Base-by-base conservation (phyloP, 768 basidiomycete species). In the Trametes punicea region DNA sequence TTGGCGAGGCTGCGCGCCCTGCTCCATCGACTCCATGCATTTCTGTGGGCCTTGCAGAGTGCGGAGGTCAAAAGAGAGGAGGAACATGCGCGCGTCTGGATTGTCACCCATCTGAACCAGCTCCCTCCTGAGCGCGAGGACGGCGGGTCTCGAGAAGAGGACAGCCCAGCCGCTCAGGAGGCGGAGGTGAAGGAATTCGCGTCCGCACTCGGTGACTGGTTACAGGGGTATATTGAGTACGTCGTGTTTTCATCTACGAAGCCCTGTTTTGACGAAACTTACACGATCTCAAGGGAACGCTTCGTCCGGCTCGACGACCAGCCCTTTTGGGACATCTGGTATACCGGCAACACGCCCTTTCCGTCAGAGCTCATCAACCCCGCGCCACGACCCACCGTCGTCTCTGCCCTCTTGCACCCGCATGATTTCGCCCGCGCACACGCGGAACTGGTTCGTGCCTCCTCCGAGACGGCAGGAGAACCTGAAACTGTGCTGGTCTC, bases 331-430 rank as follows among this genome's bases (percentile, higher is more conserved):
- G 83, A 86, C 52, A 69, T 89, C 8, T 91, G 87, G 87, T 88
- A 84, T 55, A 89, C 84, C 0, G 85, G 87, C 4, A 65, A 70
- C 6, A 75, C 80, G 2, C 79, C 83, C 1, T 87, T 88, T 58
- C 84, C 88, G 2, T 77, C 79, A 10, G 86, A 90, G 86, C 64
- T 88, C 10, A 64, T 90, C 60, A 89, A 91, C 58, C 88, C 89
- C 2, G 84, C 85, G 0, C 67, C 84, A 15, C 82, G 85, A 23
- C 77, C 85, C 1, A 77, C 83, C 8, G 61, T 87, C 56, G 62
- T 88, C 29, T 72, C 83, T 2, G 87, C 83, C 4, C 75, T 91
- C 10, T 64, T 85, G 25, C 73, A 81, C 51, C 85, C 88, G 4
- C 71, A 78, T 55, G 78, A 80, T 30, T 85, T 81, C 56, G 62